Evolutionary conservation across 495 filamentous ascomycete genomes (phyloP), one percentile per base, ranked within the genome.

Genomic region (Entonaema liquescens): DNA sequence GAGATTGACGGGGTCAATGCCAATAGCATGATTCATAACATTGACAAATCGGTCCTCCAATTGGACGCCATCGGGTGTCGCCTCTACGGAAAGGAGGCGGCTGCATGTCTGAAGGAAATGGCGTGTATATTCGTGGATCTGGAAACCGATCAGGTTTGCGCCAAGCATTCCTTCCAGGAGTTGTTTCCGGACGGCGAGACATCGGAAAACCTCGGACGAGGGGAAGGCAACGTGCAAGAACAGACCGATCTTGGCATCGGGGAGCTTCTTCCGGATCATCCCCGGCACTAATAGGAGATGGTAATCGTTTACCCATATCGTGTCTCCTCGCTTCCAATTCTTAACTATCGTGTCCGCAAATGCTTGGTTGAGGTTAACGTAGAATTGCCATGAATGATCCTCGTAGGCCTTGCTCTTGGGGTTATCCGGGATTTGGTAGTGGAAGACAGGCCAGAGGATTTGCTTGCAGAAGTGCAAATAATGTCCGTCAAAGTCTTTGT

Each of bases 351-450:
- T 89, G 72, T 97, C 90, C 5, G 94, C 94, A 78, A 97, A 96
- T 3, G 89, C 92, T 78, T 94, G 90, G 80, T 97, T 97, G 72
- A 97, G 82, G 42, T 91, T 92, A 62, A 93, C 91, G 75, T 97
- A 98, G 79, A 93, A 97, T 72, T 93, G 87, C 93, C 93, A 98
- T 1, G 93, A 97, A 73, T 98, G 94, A 75, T 98, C 94, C 76
- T 94, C 90, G 75, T 97, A 98, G 0, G 94, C 94, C 82, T 97
- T 97, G 88, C 93, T 97, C 84, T 97, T 97, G 11, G 94, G 94
- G 76, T 95, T 94, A 77, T 97, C 94, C 2, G 94, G 94, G 67
- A 97, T 95, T 78, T 96, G 93, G 78, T 98, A 97, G 79, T 98
- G 93, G 78, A 97, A 96, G 36, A 97, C 93, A 6, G 92, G 92